Conservation (phyloP, 1,139 yeast species). For the Arxiozyma bovina region DNA sequence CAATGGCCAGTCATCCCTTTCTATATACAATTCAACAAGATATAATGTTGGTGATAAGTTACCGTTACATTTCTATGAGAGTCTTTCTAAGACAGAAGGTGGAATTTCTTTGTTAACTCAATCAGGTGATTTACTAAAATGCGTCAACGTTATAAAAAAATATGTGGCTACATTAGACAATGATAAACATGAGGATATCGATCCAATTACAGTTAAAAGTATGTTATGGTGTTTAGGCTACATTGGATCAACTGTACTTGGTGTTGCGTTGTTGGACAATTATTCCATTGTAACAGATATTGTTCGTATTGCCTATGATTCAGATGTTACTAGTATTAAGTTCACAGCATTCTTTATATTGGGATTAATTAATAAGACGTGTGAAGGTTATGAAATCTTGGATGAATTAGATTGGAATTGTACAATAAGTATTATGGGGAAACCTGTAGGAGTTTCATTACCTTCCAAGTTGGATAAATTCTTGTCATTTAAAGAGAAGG, state of each 20-base stretch:
- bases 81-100: constrained; percentile 69
- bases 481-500: constrained; percentile 21
- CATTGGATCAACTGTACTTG: constrained; percentile 61
- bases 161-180: constrained; percentile 18
- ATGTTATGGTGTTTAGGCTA: constrained; percentile 84
- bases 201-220: constrained; percentile 50
- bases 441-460: constrained; percentile 49
- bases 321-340: constrained; percentile 55
- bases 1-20: constrained; percentile 10
- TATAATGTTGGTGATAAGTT: constrained; percentile 18
- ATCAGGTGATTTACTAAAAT: constrained; percentile 40
- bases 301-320: constrained; percentile 42
- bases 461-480: constrained; percentile 35
- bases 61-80: constrained; percentile 75
- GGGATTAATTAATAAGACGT: constrained; percentile 65
- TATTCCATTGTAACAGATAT: constrained; percentile 49
- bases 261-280: constrained; percentile 59
- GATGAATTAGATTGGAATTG: constrained; percentile 76
- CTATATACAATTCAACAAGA: background rate
- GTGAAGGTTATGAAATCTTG: constrained; percentile 76
- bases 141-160: constrained; percentile 36
- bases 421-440: constrained; percentile 43
- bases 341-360: constrained; percentile 73
- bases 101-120: constrained; percentile 50
- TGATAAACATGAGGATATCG: constrained; percentile 14